Evolutionary conservation across 2,329 filamentous ascomycete species (phyloP).

Genomic region (Penicillium thymicola): DNA sequence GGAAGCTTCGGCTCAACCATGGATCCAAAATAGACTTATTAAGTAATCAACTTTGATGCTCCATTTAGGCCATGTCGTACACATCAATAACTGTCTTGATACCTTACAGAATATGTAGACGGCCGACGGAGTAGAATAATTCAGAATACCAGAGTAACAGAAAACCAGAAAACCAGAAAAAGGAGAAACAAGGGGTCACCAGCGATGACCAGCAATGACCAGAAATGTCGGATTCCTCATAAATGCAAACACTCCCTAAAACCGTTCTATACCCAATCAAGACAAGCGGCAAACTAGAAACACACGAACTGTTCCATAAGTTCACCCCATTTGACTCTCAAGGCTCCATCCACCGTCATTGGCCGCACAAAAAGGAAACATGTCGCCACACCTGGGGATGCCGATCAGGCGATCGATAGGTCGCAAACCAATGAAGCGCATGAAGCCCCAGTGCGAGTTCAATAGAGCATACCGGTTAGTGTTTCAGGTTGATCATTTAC

Average conservation of each 20-base stretch:
- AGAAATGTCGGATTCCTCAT: conserved; percentile 5
- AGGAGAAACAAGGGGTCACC: conserved; percentile 3
- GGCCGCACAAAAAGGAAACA: not conserved
- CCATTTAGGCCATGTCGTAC: too few species aligned
- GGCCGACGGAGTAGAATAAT: not conserved
- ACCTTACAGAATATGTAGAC: not conserved
- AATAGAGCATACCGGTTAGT: conserved; percentile 9
- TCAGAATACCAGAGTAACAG: not conserved
- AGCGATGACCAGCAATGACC: not conserved
- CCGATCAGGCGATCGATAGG: conserved; percentile 2
- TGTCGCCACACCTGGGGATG: conserved; percentile 10
- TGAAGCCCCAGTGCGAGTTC: not conserved
- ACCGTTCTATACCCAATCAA: not conserved
- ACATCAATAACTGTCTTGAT: not conserved
- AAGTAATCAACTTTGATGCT: not conserved
- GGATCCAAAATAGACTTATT: not conserved
- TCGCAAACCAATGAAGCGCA: not conserved
- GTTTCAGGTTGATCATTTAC: conserved; percentile 10
- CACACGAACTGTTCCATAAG: not conserved
- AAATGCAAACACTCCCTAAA: conserved; percentile 1
- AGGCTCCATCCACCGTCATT: not conserved
- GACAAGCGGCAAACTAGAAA: conserved; percentile 4
- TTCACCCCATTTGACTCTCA: not conserved
- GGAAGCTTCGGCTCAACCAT: conserved; percentile 1
- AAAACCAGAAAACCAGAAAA: not conserved